Percentiles rank a stretch among this genome's conserved stretches.
phyloP scores from a whole-genome alignment of 2,329 filamentous ascomycete species.

The Zalaria sp. region DNA sequence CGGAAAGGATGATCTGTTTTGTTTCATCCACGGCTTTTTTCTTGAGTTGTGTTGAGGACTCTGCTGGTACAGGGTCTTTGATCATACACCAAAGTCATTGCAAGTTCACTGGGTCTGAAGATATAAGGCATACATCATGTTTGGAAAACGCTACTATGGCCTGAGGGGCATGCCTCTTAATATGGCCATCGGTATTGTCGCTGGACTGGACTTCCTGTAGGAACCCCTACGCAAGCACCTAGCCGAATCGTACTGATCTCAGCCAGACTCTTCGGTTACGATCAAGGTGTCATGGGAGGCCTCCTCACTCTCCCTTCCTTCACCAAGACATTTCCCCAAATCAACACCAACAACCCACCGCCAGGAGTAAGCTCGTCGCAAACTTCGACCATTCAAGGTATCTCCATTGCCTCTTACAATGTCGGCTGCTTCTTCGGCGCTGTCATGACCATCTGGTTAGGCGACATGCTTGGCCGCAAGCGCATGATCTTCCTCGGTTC shows the following conservation, averaged over 20 bases:
- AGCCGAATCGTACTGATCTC: slow-evolving; percentile 1
- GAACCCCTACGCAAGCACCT: background rate
- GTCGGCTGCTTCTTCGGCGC: slow-evolving; percentile 35
- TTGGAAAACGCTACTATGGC: slow-evolving; percentile 20
- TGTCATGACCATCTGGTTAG: slow-evolving; percentile 33
- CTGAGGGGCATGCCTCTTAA: slow-evolving; percentile 26
- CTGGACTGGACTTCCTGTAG: slow-evolving; percentile 24
- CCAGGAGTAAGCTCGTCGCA: slow-evolving; percentile 2
- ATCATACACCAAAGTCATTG: too few relatives aligned
- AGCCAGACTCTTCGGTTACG: slow-evolving; percentile 20
- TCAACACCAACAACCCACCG: slow-evolving; percentile 15
- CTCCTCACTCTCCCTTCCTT: slow-evolving; percentile 28
- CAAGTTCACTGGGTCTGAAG: too few relatives aligned
- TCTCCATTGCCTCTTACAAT: slow-evolving; percentile 31
- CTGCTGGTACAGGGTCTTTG: too few relatives aligned
- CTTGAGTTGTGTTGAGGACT: too few relatives aligned
- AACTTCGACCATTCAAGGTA: slow-evolving; percentile 16
- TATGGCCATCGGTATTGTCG: slow-evolving; percentile 28
- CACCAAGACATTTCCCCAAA: slow-evolving; percentile 25
- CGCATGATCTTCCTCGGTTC: slow-evolving; percentile 35
- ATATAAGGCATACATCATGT: background rate
- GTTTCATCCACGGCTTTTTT: too few relatives aligned
- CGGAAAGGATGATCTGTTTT: too few relatives aligned
- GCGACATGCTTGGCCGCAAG: slow-evolving; percentile 34
- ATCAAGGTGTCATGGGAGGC: slow-evolving; percentile 28